Evolutionary conservation across 495 filamentous ascomycete genomes (phyloP), one percentile per base, ranked within the genome.

Genomic region (Hypoxylon fuscum): DNA sequence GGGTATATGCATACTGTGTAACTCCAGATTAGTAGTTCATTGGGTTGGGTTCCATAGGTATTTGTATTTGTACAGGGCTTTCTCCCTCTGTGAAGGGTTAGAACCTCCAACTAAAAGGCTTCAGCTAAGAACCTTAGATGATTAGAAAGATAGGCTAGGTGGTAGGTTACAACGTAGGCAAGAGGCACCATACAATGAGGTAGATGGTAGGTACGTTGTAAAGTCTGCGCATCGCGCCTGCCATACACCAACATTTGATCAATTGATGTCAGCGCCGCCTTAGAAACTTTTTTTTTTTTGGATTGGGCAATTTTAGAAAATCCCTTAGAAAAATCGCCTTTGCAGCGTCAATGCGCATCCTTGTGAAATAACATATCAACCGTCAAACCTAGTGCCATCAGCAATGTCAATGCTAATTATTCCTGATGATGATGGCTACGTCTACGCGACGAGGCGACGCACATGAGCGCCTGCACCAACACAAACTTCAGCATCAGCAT

Each of bases 361-460:
- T 51, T 50, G 34, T 10, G 21, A 45, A 66, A 66, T 57, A 55
- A 38, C 32, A 62, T 40, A 56, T 51, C 52, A 34, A 59, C 25
- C 7, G 42, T 44, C 25, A 22, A 29, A 27, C 50, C 55, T n/a
- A 65, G 73, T 72, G 70, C 27, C 42, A 74, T 70, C 68, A 71
- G 44, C 51, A 65, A 55, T 61, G 54, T 34, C 53, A 59, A 59
- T 43, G 21, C 38, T 45, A 54, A 62, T 69, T 68, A 44, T 21
- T 23, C 23, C 55, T 49, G 66, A 64, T 72, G 66, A 64, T 72
- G 37, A 70, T 72, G 66, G 69, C 74, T 42, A 72, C 74, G 48
- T 74, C 65, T 55, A 68, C 72, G 56, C 66, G 74, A 68, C 71
- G 67, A 68, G 46, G 62, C 72, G 74, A 76, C 67, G 68, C 69